phyloP scores from a whole-genome alignment of 768 basidiomycete species.

The Amanita pseudoporphyria region DNA sequence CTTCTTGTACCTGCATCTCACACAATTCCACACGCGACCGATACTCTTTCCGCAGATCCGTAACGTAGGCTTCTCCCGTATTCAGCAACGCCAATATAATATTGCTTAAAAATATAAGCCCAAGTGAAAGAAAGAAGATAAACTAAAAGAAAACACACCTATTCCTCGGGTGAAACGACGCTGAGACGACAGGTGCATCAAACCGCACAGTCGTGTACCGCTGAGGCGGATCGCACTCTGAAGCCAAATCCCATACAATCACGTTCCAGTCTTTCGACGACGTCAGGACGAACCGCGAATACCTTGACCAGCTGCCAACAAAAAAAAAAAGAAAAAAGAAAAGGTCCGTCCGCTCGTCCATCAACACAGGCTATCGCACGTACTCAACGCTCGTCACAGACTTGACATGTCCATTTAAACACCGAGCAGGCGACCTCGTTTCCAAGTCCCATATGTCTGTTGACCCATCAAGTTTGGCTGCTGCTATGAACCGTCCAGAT shows the following conservation, averaged over 20 bases:
- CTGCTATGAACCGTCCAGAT: conserved; percentile 79
- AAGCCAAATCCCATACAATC: conserved; percentile 88
- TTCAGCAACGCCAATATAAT: conserved; percentile 72
- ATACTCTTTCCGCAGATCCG: conserved; percentile 61
- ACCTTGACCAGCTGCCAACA: conserved; percentile 91
- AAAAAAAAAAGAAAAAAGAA: too few relatives aligned
- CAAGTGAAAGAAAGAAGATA: too few relatives aligned
- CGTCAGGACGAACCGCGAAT: conserved; percentile 87
- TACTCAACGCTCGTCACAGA: conserved; percentile 81
- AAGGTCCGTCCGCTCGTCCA: conserved; percentile 7
- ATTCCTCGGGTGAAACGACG: conserved; percentile 87
- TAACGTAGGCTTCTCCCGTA: conserved; percentile 76
- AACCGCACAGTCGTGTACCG: conserved; percentile 75
- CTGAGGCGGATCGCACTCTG: conserved; percentile 57
- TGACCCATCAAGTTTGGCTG: conserved; percentile 70
- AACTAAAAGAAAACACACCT: conserved; percentile 42
- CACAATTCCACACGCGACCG: conserved; percentile 60
- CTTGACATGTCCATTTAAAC: conserved; percentile 89
- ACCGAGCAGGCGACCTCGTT: conserved; percentile 70
- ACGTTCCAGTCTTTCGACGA: conserved; percentile 94
- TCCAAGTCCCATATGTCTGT: conserved; percentile 91
- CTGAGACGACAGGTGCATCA: conserved; percentile 77
- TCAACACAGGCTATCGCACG: conserved; percentile 22
- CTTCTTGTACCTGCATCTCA: conserved; percentile 36
- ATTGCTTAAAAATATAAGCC: too few relatives aligned